Base-by-base conservation (phyloP, 352 stramenopile genomes). In the Detonula confervacea region DNA sequence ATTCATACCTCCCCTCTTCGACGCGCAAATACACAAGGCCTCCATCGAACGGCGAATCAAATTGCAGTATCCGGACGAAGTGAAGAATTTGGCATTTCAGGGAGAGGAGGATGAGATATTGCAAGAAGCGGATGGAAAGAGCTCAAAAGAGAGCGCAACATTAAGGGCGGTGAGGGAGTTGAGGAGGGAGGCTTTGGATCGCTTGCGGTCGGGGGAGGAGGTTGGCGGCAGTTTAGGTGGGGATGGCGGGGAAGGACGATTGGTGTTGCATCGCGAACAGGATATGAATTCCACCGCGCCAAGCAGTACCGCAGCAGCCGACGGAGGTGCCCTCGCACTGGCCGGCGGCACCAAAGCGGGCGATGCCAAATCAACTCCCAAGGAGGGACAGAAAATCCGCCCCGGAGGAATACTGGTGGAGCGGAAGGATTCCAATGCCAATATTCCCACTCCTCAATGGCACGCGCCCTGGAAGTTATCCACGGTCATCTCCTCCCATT, bases 391-490 rank as follows among this genome's bases (percentile, higher is more conserved):
- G 49, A 35, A 47, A 46, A 22, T 68, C 44, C 66, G 72, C 42
- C 35, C 75, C 0, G 73, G 72, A 16, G 78, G 72, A 22, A 82
- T 86, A 18, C 51, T 82, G 9, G 73, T 86, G 22, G 22, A 68
- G 18, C 25, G 62, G 24, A 64, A 79, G 71, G 46, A 51, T 20
- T 72, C 61, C 61, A 52, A 65, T 37, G 51, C 39, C 27, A 62
- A 95, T 62, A 97, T 99, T 57, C 96, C 96, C 6, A 98, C 96
- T 72, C 97, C 97, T 14, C 96, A 96, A 77, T 99, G 97, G 97
- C 98, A 99, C 86, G 97, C 98, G 29, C 97, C 97, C 1, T 99
- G 97, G 97, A 98, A 98, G 84, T 89, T 99, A 73, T 96, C 96
- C 65, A 96, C 96, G 44, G 97, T 99, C n/a, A 94, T 99, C 62